Base-by-base conservation (phyloP, 208 protist genomes). In the Angomonas deanei region DNA sequence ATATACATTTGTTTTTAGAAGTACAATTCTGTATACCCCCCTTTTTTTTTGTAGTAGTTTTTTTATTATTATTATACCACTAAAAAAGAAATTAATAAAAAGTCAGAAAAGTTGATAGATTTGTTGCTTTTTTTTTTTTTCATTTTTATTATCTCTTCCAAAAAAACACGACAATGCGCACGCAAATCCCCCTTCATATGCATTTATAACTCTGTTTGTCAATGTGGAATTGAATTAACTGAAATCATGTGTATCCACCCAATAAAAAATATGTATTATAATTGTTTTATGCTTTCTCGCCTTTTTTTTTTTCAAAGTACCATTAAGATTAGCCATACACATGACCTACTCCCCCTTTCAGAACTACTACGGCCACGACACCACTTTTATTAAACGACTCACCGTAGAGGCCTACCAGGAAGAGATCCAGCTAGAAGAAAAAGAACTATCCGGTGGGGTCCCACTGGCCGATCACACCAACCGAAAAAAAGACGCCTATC, bases 221-320 rank as follows among this genome's bases (percentile, higher is more conserved):
- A 13, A 21, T 34, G 6, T 56, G n/a, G n/a, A n/a, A n/a, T n/a
- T n/a, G n/a, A n/a, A n/a, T n/a, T n/a, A n/a, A n/a, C n/a, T n/a
- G n/a, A n/a, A n/a, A n/a, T n/a, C n/a, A n/a, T n/a, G n/a, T n/a
- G n/a, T n/a, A n/a, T n/a, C n/a, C n/a, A n/a, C n/a, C n/a, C n/a
- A n/a, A n/a, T n/a, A n/a, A n/a, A n/a, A n/a, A n/a, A n/a, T n/a
- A n/a, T n/a, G n/a, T 32, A 8, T 19, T 56, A 28, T 4, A 8
- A 32, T 6, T 56, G 17, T 32, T 26, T 28, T 56, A 32, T 3
- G 13, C 30, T 55, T 56, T 65, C 26, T 21, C 54, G 8, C 19
- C 63, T 28, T 15, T 61, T 64, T 53, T 46, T 50, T 38, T 59
- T 48, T 50, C 33, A 30, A 42, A 34, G 34, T 62, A 26, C 47